These are phyloP conservation scores for Macrolepiota dolichaula DNA, from an alignment of 768 basidiomycete species.

Conservation along the genomic window DNA sequence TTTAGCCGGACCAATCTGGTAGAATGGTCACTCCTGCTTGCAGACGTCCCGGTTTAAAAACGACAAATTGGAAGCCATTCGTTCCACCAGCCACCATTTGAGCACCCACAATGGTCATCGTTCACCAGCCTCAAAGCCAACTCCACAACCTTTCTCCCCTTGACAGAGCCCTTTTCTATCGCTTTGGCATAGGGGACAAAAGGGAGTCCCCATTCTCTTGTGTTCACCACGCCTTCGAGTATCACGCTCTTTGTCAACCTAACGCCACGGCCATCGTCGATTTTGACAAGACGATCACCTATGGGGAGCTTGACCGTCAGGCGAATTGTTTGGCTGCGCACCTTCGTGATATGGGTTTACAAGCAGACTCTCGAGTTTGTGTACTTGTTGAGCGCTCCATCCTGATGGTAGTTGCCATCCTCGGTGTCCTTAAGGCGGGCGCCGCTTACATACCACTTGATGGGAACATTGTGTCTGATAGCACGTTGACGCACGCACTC, in stretches of 20 bases:
- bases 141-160: constrained; percentile 32
- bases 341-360: constrained; percentile 40
- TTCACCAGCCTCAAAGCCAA: constrained; percentile 17
- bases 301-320: constrained; percentile 43
- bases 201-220: constrained; percentile 39
- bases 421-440: constrained; percentile 55
- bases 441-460: constrained; percentile 60
- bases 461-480: constrained; percentile 54
- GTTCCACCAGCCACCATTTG: constrained; percentile 10
- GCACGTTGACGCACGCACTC: constrained; percentile 48
- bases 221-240: constrained; percentile 55
- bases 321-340: constrained; percentile 43
- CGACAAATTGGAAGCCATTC: constrained; percentile 5
- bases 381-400: constrained; percentile 54
- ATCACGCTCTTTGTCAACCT: constrained; percentile 38
- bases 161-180: constrained; percentile 41
- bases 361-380: constrained; percentile 48
- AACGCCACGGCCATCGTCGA: constrained; percentile 48
- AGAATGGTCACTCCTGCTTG: constrained; percentile 13
- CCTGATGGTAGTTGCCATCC: constrained; percentile 47
- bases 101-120: constrained; percentile 20
- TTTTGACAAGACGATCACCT: constrained; percentile 44
- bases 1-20: constrained; percentile 13
- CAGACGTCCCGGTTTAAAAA: constrained; percentile 17
- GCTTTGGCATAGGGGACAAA: constrained; percentile 40